A percentile compares a stretch with the other conserved stretches of the same genome.
phyloP scores from a whole-genome alignment of 192 early-diverging fungal genomes.

The Hyaloraphidium curvatum region DNA sequence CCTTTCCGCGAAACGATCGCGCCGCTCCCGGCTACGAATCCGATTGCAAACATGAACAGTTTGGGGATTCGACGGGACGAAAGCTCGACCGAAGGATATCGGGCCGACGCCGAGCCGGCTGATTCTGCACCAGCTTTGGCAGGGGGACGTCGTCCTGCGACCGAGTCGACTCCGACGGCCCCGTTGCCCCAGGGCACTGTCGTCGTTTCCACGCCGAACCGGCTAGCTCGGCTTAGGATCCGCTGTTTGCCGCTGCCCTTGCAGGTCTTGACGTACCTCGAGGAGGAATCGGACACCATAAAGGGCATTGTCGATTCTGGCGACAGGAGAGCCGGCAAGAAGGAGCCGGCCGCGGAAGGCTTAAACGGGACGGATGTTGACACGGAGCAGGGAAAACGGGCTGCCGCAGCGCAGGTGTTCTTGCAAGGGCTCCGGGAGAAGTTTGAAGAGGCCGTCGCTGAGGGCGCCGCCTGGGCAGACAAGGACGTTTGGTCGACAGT shows the following conservation, averaged over 20 bases:
- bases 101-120: too few species aligned
- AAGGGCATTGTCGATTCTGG: slow-evolving; percentile 35
- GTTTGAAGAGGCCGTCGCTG: slow-evolving; percentile 35
- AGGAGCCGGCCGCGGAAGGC: too few species aligned
- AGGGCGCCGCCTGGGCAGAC: too few species aligned
- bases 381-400: too few species aligned
- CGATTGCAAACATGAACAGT: too few species aligned
- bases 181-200: slow-evolving; percentile 39
- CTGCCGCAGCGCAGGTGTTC: too few species aligned
- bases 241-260: slow-evolving; percentile 50
- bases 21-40: slow-evolving; percentile 14
- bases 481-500: too few species aligned
- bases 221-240: slow-evolving; percentile 35
- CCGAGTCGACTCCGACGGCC: background rate
- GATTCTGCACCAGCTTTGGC: background rate
- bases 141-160: background rate
- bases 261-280: slow-evolving; percentile 34
- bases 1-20: slow-evolving; percentile 91
- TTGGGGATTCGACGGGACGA: too few species aligned
- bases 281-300: slow-evolving; percentile 26
- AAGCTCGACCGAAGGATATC: too few species aligned
- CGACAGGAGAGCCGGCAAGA: too few species aligned
- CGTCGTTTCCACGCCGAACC: slow-evolving; percentile 34
- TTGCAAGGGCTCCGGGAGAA: slow-evolving; percentile 13
- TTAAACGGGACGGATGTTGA: too few species aligned